A percentile compares a stretch with the other conserved stretches of the same genome.
Conservation (phyloP, 768 basidiomycete species). For the Mycena leptocephala region DNA sequence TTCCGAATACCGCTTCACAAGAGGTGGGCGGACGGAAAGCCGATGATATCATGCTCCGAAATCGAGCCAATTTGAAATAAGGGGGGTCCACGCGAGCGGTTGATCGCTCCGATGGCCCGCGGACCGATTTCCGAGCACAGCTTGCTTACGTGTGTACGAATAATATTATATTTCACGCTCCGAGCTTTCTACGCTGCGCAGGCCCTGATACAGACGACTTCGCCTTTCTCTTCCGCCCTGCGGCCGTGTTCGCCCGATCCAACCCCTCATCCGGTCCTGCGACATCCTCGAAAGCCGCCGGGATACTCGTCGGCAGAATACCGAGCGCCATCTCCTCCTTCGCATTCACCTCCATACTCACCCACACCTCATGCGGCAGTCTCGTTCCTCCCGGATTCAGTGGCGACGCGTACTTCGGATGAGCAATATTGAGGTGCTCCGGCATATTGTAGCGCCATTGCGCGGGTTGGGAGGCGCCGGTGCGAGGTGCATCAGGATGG, state of each 20-base stretch:
- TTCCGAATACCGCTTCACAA: no score
- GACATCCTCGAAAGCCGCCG: background rate
- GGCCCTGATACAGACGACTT: background rate
- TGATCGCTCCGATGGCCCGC: no score
- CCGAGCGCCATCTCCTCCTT: constrained; percentile 10
- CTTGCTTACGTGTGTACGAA: no score
- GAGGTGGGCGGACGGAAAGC: no score
- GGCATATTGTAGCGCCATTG: constrained; percentile 30
- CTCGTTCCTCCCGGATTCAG: background rate
- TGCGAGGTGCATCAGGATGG: background rate
- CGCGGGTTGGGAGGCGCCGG: background rate
- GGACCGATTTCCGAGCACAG: background rate
- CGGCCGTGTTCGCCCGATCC: background rate
- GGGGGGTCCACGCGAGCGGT: constrained; percentile 11
- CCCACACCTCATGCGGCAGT: constrained; percentile 22
- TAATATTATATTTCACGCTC: background rate
- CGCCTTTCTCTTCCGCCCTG: background rate
- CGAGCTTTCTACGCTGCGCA: background rate
- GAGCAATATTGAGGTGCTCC: background rate
- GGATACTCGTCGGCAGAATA: background rate
- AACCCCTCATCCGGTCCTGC: background rate
- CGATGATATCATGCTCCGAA: constrained; percentile 22
- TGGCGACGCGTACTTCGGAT: constrained; percentile 26
- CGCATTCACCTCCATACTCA: background rate
- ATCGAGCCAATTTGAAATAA: background rate